These are phyloP conservation scores for Scheffersomyces stambukii DNA, from an alignment of 1,139 yeast species.

Conservation along the genomic window DNA sequence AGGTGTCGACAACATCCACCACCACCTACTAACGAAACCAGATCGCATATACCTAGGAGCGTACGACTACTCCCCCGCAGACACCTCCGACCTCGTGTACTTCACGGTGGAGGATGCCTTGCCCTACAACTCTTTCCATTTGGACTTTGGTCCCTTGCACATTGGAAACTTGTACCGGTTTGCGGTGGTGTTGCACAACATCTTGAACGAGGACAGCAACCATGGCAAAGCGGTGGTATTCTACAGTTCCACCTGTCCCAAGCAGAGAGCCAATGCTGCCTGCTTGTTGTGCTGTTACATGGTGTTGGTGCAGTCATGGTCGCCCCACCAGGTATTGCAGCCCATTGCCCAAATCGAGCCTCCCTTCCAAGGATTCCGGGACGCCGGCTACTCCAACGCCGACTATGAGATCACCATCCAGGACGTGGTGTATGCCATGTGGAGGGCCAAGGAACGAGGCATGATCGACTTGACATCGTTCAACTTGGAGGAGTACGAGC, in stretches of 20 bases:
- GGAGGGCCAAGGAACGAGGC: slow-evolving; percentile 97
- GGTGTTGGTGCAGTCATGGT: slow-evolving; percentile 95
- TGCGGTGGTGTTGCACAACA: slow-evolving; percentile 90
- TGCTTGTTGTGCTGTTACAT: slow-evolving; percentile 90
- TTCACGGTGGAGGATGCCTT: slow-evolving; percentile 91
- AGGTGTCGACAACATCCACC: not conserved
- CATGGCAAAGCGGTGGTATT: slow-evolving; percentile 88
- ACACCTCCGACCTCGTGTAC: slow-evolving; percentile 71
- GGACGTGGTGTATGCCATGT: slow-evolving; percentile 91
- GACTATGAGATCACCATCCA: slow-evolving; percentile 92
- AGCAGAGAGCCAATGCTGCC: slow-evolving; percentile 89
- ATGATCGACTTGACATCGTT: slow-evolving; percentile 84
- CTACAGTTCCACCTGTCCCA: slow-evolving; percentile 77
- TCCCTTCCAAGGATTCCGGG: slow-evolving; percentile 91
- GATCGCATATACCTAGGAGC: slow-evolving; percentile 91
- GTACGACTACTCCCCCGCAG: slow-evolving; percentile 73
- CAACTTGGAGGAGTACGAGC: slow-evolving; percentile 89
- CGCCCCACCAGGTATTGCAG: slow-evolving; percentile 95
- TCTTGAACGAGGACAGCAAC: slow-evolving; percentile 78
- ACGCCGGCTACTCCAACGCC: slow-evolving; percentile 94
- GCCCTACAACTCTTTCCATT: slow-evolving; percentile 88
- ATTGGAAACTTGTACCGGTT: slow-evolving; percentile 90
- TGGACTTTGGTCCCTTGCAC: slow-evolving; percentile 94
- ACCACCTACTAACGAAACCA: slow-evolving; percentile 23
- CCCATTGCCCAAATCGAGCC: slow-evolving; percentile 92